These are phyloP conservation scores for Cyclocybe cylindracea DNA, from an alignment of 768 basidiomycete species.

Conservation along the genomic window DNA sequence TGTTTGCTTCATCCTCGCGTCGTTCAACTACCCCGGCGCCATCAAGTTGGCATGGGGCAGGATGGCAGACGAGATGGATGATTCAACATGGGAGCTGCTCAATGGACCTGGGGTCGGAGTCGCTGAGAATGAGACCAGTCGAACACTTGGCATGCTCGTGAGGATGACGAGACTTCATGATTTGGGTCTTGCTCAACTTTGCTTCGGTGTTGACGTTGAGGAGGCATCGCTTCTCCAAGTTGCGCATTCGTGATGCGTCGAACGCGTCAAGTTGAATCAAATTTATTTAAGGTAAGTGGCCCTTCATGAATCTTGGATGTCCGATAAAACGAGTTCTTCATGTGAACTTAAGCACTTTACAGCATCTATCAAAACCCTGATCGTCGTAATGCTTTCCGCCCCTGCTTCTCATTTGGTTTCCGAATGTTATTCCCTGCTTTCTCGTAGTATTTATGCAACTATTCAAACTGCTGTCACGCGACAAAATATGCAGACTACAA, in stretches of 20 bases:
- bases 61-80: slow-evolving; percentile 67
- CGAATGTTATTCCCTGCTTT: no score
- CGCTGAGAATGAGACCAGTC: slow-evolving; percentile 33
- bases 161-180: slow-evolving; percentile 78
- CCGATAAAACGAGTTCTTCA: no score
- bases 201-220: slow-evolving; percentile 38
- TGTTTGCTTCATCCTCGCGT: slow-evolving; percentile 74
- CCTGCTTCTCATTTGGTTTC: no score
- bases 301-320: no score
- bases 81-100: slow-evolving; percentile 62
- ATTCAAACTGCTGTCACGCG: no score
- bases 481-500: no score
- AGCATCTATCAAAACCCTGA: no score
- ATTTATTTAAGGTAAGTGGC: no score
- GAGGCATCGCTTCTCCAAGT: slow-evolving; percentile 11
- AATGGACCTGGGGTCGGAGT: slow-evolving; percentile 43
- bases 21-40: slow-evolving; percentile 60
- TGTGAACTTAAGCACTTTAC: no score
- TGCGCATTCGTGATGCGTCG: background rate
- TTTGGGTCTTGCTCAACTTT: slow-evolving; percentile 70
- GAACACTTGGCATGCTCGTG: slow-evolving; percentile 60
- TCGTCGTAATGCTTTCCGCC: no score
- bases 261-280: background rate
- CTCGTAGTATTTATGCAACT: no score
- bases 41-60: slow-evolving; percentile 72